Evolutionary conservation across 2,329 filamentous ascomycete species (phyloP), one percentile per base, ranked within the genome.

Genomic region (Leptodontidium sp.): DNA sequence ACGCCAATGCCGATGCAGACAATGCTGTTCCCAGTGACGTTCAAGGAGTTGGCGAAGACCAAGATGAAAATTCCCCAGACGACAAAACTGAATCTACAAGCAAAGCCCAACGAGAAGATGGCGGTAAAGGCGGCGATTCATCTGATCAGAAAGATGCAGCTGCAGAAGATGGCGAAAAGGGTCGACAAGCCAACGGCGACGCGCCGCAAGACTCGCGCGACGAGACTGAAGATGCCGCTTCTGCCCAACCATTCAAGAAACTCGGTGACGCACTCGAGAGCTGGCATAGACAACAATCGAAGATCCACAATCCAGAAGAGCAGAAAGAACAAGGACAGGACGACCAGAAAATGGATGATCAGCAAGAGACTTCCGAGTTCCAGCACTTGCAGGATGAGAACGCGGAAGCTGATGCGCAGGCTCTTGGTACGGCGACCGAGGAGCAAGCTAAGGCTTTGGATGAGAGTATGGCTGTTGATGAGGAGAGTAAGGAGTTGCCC

Each of bases 341-440:
- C 3, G 73, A 77, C 50, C 74, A 77, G 40, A 71, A 70, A 12
- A 67, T 69, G 53, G 80, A 82, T 72, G 82, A 78, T 74, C 88
- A 92, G 69, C 84, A 89, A n/a, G 90, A 96, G 70, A 91, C 91
- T 77, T 88, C 88, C n/a, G 94, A 98, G 77, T 98, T 98, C 77
- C 94, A 98, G 81, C 96, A 99, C 80, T 84, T 98, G 3, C 91
- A 91, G 70, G 90, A 98, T 73, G 93, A 98, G 69, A 87, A 96
- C 38, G 88, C 90, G 35, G 86, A 90, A 65, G 88, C 91, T n/a
- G 94, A 98, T 78, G 90, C 93, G 1, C 96, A 99, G 81, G 96
- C 96, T 15, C 87, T 99, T 76, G 97, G 96, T 43, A 91, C 92
- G 49, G 93, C 95, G 5, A 92, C 89, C 12, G 91, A 97, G 71